phyloP scores from a whole-genome alignment of 2,329 filamentous ascomycete species.

The Pseudocercospora musae region DNA sequence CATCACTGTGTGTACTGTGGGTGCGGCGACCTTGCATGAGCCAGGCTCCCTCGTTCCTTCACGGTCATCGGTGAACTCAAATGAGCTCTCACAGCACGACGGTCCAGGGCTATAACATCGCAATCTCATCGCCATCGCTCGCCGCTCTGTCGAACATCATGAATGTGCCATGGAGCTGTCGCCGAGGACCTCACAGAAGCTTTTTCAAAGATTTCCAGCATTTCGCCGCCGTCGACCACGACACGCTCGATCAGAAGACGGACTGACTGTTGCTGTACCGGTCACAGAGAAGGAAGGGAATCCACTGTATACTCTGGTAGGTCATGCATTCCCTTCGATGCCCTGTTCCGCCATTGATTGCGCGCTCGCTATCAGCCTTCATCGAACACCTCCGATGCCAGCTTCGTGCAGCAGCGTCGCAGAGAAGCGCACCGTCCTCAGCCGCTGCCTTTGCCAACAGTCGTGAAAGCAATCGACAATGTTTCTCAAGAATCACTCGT shows the following conservation, averaged over 20 bases:
- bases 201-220: slow-evolving; percentile 5
- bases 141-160: background rate
- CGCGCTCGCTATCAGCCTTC: background rate
- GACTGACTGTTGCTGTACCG: background rate
- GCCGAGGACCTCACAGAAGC: slow-evolving; percentile 1
- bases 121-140: background rate
- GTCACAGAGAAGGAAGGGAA: background rate
- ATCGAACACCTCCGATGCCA: background rate
- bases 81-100: background rate
- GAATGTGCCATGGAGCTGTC: background rate
- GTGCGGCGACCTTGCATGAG: background rate
- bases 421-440: background rate
- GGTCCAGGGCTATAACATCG: background rate
- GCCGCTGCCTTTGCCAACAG: background rate
- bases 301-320: background rate
- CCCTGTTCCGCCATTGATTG: background rate
- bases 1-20: background rate
- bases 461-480: background rate
- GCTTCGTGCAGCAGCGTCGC: background rate
- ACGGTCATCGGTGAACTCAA: background rate
- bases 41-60: background rate
- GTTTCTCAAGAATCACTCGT: background rate
- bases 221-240: slow-evolving; percentile 6
- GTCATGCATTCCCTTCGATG: background rate
- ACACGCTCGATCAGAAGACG: slow-evolving; percentile 3